A percentile compares a stretch with the other conserved stretches of the same genome.
These are phyloP conservation scores for Harringtonia aguacate DNA, from an alignment of 2,329 filamentous ascomycete genomes.

Conservation along the genomic window DNA sequence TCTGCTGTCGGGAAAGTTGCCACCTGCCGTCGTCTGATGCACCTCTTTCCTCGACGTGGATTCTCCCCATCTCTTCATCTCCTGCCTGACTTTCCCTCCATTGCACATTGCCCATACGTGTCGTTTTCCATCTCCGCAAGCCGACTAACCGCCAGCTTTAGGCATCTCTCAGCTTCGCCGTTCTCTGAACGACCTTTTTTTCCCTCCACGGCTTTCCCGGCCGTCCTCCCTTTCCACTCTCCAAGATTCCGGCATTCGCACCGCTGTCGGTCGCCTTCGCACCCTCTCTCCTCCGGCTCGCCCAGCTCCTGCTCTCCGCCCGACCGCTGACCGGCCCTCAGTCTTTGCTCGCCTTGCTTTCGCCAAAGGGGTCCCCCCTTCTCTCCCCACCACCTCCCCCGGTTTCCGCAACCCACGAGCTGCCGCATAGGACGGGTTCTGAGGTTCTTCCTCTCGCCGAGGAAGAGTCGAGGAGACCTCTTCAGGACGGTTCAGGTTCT, in stretches of 20 bases:
- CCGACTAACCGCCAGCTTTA: too few relatives aligned
- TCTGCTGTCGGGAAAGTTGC: too few relatives aligned
- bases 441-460: constrained; percentile 98
- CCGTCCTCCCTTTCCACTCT: constrained; percentile 51
- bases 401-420: constrained; percentile 62
- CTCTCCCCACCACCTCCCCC: constrained; percentile 35
- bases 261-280: constrained; percentile 57
- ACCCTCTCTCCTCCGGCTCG: constrained; percentile 51
- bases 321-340: constrained; percentile 23
- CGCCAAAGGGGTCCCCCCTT: neutral
- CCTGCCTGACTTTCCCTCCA: too few relatives aligned
- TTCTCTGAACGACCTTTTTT: too few relatives aligned
- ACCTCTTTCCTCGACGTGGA: too few relatives aligned
- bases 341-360: neutral
- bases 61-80: too few relatives aligned
- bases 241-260: constrained; percentile 59
- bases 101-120: too few relatives aligned
- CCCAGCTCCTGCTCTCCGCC: constrained; percentile 26
- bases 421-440: constrained; percentile 99
- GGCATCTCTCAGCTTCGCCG: too few relatives aligned
- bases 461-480: constrained; percentile 99
- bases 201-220: constrained; percentile 47
- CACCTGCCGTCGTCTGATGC: too few relatives aligned
- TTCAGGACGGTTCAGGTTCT: constrained; percentile 82
- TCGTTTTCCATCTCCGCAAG: too few relatives aligned